Conservation (phyloP, 768 basidiomycete genomes). For the Tricholoma furcatifolium region DNA sequence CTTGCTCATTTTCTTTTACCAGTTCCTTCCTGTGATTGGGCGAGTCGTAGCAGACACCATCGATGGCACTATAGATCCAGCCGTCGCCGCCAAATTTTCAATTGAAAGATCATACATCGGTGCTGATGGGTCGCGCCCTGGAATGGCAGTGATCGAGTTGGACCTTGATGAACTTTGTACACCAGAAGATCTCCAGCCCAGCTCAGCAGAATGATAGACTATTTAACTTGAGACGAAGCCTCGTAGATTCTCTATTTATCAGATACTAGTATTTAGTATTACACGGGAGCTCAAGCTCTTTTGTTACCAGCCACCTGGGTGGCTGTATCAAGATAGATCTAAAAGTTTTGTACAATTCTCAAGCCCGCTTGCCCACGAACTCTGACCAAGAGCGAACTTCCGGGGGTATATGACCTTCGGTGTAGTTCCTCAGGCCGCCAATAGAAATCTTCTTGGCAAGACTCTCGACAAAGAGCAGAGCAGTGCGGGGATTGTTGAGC, state of each 20-base stretch:
- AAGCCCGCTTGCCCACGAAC: conserved; percentile 76
- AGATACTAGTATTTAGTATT: no score
- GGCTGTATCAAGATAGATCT: conserved; percentile 6
- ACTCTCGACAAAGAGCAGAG: conserved; percentile 88
- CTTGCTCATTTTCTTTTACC: not conserved
- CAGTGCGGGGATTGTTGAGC: conserved; percentile 87
- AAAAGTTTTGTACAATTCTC: conserved; percentile 18
- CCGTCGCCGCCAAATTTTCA: conserved; percentile 59
- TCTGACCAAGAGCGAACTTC: conserved; percentile 94
- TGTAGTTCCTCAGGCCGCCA: conserved; percentile 76
- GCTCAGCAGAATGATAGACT: not conserved
- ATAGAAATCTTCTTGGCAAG: conserved; percentile 80
- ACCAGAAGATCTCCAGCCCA: conserved; percentile 36
- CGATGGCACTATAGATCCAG: conserved; percentile 56
- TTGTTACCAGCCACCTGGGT: conserved; percentile 1
- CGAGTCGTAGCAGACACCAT: conserved; percentile 71
- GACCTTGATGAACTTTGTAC: conserved; percentile 49
- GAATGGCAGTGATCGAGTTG: conserved; percentile 33
- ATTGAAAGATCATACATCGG: conserved; percentile 43
- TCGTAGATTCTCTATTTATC: conserved; percentile 10
- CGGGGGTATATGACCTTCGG: conserved; percentile 84
- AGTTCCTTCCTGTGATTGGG: conserved; percentile 91
- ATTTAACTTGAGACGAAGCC: not conserved
- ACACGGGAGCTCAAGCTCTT: conserved; percentile 22
- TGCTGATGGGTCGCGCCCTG: conserved; percentile 22